Conservation (phyloP, 352 stramenopile genomes). For the Phytophthora megakarya region DNA sequence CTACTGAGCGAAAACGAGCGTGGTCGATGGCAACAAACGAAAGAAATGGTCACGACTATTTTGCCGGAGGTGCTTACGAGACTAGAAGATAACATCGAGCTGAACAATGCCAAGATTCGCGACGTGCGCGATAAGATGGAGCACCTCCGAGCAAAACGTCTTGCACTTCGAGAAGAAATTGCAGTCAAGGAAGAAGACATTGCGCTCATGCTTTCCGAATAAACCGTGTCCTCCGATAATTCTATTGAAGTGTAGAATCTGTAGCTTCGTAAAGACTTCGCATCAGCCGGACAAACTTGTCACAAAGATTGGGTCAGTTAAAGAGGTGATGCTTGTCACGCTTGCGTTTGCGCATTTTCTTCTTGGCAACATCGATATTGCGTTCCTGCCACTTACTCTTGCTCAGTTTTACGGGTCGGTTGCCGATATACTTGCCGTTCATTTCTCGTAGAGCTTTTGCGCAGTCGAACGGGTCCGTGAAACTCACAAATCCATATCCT, state of each 20-base stretch:
- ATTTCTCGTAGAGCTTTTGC: slow-evolving; percentile 95
- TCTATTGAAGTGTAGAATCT: slow-evolving; percentile 16
- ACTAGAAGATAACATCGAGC: slow-evolving; percentile 69
- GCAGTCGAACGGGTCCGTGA: slow-evolving; percentile 94
- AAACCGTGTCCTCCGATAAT: neutral
- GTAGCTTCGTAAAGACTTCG: neutral
- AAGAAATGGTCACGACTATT: slow-evolving; percentile 57
- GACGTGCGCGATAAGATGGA: slow-evolving; percentile 67
- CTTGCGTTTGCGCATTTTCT: slow-evolving; percentile 89
- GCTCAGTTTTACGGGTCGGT: slow-evolving; percentile 94
- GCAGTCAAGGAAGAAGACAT: slow-evolving; percentile 65
- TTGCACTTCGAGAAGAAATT: slow-evolving; percentile 66
- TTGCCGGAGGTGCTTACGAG: slow-evolving; percentile 55
- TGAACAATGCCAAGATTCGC: slow-evolving; percentile 64
- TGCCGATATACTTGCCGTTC: slow-evolving; percentile 96
- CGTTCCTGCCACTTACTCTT: slow-evolving; percentile 96
- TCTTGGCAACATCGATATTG: slow-evolving; percentile 90
- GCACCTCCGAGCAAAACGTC: slow-evolving; percentile 49
- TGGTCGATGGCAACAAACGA: slow-evolving; percentile 49
- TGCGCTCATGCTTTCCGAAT: slow-evolving; percentile 42
- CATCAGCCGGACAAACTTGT: neutral
- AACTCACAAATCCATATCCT: slow-evolving; percentile 96
- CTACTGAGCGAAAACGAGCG: slow-evolving; percentile 42
- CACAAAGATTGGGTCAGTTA: slow-evolving; percentile 42
- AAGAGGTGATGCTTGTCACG: slow-evolving; percentile 82